These are phyloP conservation scores for Gossypium australe DNA, from an alignment of 345 rosid genomes.

Conservation along the genomic window DNA sequence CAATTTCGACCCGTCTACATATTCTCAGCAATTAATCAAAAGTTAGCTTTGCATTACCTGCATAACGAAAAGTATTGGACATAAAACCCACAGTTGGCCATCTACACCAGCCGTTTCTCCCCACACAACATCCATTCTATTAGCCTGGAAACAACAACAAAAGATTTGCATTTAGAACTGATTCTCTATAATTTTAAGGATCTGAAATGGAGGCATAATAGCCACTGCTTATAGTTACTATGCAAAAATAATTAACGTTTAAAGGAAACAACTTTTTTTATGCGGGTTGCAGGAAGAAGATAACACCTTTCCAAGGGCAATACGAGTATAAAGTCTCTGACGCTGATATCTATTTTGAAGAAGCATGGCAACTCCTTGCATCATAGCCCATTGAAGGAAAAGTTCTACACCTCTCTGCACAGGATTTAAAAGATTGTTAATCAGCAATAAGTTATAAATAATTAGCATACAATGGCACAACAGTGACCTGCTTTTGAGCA, in stretches of 20 bases:
- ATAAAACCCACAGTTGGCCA: constrained; percentile 92
- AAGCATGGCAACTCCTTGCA: constrained; percentile 99
- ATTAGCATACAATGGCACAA: constrained; percentile 16
- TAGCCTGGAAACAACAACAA: constrained; percentile 51
- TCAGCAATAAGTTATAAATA: background rate
- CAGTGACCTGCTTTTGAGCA: constrained; percentile 77
- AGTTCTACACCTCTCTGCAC: constrained; percentile 95
- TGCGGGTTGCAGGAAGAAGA: background rate
- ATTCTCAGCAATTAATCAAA: background rate
- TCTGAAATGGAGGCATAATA: background rate
- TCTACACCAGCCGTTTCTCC: constrained; percentile 98
- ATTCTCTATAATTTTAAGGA: background rate
- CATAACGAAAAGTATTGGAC: constrained; percentile 84
- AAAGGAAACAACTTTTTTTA: background rate
- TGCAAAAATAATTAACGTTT: constrained; percentile 6
- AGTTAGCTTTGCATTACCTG: constrained; percentile 49
- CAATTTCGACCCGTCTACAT: background rate
- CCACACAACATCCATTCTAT: constrained; percentile 99
- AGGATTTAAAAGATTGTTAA: constrained; percentile 15
- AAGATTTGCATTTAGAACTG: background rate
- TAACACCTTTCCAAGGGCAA: constrained; percentile 91
- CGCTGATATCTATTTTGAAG: constrained; percentile 98
- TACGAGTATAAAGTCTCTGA: constrained; percentile 97
- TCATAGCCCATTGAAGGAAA: constrained; percentile 98
- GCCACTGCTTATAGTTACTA: background rate